phyloP scores from a whole-genome alignment of 805 yeast genomes.

The Jamesozyma spencerorum region DNA sequence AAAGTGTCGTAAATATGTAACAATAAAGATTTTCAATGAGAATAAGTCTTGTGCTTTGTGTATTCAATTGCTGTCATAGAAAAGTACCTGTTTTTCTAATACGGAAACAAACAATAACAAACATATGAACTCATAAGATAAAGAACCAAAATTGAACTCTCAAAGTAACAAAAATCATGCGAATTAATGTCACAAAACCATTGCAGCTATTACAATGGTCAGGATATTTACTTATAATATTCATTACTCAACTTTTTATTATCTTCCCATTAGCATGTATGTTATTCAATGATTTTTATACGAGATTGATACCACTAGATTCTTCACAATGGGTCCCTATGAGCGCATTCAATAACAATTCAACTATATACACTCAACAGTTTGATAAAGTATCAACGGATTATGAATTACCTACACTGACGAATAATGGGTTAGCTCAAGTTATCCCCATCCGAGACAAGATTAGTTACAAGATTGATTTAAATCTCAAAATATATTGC shows the following conservation, averaged over 20 bases:
- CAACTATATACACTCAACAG: conserved; percentile 6
- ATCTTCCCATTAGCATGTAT: conserved; percentile 23
- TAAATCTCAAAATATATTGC: conserved; percentile 20
- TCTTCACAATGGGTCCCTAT: conserved; percentile 20
- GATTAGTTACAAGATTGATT: conserved; percentile 21
- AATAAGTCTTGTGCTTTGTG: too few species aligned
- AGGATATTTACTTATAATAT: conserved; percentile 11
- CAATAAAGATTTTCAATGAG: too few species aligned
- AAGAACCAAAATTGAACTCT: too few species aligned
- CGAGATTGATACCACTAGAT: conserved; percentile 21
- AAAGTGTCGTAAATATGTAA: too few species aligned
- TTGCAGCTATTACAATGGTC: conserved; percentile 26
- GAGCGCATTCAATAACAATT: conserved; percentile 6
- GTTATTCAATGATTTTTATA: conserved; percentile 24
- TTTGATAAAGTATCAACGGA: conserved; percentile 12
- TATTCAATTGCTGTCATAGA: too few species aligned
- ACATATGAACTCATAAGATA: too few species aligned
- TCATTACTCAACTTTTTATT: conserved; percentile 17
- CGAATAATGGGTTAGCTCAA: conserved; percentile 21
- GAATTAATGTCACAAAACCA: conserved; percentile 23
- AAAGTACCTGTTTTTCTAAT: too few species aligned
- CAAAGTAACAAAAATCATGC: conserved; percentile 12
- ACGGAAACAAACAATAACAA: too few species aligned
- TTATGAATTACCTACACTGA: conserved; percentile 10
- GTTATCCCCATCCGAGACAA: conserved; percentile 16